These are phyloP conservation scores for Monilinia fructicola DNA, from an alignment of 2,329 filamentous ascomycete genomes.

Conservation along the genomic window DNA sequence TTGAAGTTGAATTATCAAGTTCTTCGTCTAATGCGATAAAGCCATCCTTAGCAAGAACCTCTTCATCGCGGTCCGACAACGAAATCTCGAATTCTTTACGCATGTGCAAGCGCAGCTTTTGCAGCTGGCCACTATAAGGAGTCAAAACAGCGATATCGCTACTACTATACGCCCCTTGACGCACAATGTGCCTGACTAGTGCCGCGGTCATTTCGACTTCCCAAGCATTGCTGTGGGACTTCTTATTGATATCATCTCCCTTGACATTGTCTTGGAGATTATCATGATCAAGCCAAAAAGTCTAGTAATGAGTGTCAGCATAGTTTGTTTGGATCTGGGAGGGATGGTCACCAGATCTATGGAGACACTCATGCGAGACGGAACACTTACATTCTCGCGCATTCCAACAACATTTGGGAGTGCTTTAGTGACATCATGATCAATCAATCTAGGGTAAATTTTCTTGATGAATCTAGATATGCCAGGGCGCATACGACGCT, in stretches of 20 bases:
- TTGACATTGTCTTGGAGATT: constrained; percentile 30
- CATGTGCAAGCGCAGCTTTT: constrained; percentile 37
- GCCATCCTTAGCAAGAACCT: constrained; percentile 31
- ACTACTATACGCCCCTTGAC: constrained; percentile 59
- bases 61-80: constrained; percentile 40
- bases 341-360: neutral
- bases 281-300: constrained; percentile 37
- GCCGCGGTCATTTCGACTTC: constrained; percentile 64
- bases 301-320: neutral
- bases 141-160: constrained; percentile 71
- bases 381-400: constrained; percentile 26
- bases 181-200: constrained; percentile 63
- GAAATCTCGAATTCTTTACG: constrained; percentile 38
- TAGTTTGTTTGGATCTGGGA: no score
- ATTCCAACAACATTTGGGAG: constrained; percentile 36
- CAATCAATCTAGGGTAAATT: constrained; percentile 34
- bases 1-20: constrained; percentile 17
- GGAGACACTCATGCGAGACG: neutral
- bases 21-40: constrained; percentile 22
- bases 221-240: constrained; percentile 48
- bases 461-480: constrained; percentile 35
- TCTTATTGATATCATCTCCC: constrained; percentile 1
- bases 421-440: constrained; percentile 29
- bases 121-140: constrained; percentile 59
- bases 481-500: constrained; percentile 37